Percentiles rank a stretch among this genome's conserved stretches.
These are phyloP conservation scores for Exophiala xenobiotica DNA, from an alignment of 2,329 filamentous ascomycete genomes.

Conservation along the genomic window DNA sequence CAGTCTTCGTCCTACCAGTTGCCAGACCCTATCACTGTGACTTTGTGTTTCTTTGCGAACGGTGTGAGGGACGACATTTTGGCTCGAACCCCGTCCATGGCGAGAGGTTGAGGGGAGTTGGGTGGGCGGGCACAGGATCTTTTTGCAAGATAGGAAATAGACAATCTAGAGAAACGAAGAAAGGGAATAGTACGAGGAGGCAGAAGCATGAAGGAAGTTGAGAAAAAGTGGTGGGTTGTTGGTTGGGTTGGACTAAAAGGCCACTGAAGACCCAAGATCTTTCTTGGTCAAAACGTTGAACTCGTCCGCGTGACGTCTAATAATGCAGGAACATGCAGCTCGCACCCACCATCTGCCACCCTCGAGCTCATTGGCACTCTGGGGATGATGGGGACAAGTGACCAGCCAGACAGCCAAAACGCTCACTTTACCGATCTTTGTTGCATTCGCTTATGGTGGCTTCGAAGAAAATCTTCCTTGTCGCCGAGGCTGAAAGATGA, in stretches of 20 bases:
- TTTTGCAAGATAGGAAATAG: conserved; percentile 7
- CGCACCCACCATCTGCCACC: too few relatives aligned
- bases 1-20: conserved; percentile 68
- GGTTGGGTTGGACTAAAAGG: background rate
- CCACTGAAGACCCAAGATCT: background rate
- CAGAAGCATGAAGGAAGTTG: conserved; percentile 20
- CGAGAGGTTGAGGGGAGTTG: conserved; percentile 5
- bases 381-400: too few relatives aligned
- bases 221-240: background rate
- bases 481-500: background rate
- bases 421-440: too few relatives aligned
- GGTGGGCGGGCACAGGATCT: conserved; percentile 1
- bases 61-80: conserved; percentile 52
- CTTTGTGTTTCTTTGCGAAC: conserved; percentile 76
- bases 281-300: conserved; percentile 1
- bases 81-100: conserved; percentile 24
- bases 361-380: too few relatives aligned
- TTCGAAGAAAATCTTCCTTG: background rate
- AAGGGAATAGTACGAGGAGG: conserved; percentile 5
- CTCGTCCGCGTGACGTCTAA: conserved; percentile 3
- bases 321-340: conserved; percentile 1
- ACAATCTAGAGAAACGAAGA: conserved; percentile 20
- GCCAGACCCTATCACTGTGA: conserved; percentile 90
- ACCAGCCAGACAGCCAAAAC: too few relatives aligned
- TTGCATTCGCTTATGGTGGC: too few relatives aligned